phyloP scores from a whole-genome alignment of 208 protist species.

The Trypanosomatidae sp. region DNA sequence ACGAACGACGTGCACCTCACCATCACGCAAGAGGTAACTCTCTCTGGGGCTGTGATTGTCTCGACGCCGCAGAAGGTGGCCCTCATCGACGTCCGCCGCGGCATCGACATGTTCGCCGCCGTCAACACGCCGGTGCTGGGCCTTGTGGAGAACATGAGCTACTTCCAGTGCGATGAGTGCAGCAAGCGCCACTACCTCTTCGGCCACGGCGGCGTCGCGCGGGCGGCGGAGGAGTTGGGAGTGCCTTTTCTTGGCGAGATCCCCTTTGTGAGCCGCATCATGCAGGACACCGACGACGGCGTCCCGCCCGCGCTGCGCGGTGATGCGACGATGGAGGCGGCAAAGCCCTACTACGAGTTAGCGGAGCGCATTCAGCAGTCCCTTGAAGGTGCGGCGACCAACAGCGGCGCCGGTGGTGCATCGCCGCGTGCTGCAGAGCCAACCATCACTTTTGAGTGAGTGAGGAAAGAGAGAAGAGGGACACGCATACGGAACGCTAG shows the following conservation, averaged over 20 bases:
- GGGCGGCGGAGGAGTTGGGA: conserved; percentile 82
- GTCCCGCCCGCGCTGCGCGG: conserved; percentile 88
- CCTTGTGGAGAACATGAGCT: conserved; percentile 98
- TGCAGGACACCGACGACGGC: conserved; percentile 92
- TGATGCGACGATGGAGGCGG: conserved; percentile 53
- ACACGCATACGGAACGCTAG: no score
- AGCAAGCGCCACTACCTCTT: conserved; percentile 91
- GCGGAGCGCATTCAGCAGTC: no score
- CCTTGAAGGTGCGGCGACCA: no score
- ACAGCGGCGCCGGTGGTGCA: no score
- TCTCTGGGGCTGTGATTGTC: conserved; percentile 96
- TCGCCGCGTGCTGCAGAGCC: conserved; percentile 37
- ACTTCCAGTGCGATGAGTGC: conserved; percentile 95
- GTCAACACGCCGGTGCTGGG: conserved; percentile 96
- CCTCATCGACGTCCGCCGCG: conserved; percentile 88
- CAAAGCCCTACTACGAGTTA: conserved; percentile 84
- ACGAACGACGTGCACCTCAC: conserved; percentile 94
- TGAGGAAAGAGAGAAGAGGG: no score
- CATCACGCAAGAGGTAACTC: conserved; percentile 83
- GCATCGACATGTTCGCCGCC: conserved; percentile 95
- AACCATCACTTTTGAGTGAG: conserved; percentile 46
- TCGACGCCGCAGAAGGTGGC: conserved; percentile 96
- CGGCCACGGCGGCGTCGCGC: conserved; percentile 86
- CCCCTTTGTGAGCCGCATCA: conserved; percentile 90
- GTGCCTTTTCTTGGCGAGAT: conserved; percentile 94